Base-by-base conservation (phyloP, 2,329 filamentous ascomycete genomes). In the Ophiostoma pallidulum region DNA sequence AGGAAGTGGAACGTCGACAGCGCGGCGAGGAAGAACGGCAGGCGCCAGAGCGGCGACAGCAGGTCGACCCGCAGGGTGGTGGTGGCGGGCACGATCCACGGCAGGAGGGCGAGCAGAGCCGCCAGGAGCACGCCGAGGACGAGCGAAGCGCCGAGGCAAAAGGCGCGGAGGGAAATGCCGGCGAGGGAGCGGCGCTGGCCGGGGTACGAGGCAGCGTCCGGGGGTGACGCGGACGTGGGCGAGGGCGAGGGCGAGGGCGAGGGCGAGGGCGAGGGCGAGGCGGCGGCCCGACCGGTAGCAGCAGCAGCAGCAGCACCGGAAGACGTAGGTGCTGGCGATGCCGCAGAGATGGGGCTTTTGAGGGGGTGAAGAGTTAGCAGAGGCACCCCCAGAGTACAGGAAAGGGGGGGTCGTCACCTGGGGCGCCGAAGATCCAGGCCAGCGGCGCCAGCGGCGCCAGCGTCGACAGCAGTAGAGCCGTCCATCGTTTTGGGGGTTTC, bases 1-100 rank as follows among this genome's bases (percentile, higher is more conserved):
- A 97, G 81, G 67, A 95, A 97, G 71, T 98, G 92, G 68, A 97
- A 97, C 26, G 84, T 58, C 22, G 82, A 76, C 41, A 97, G 80
- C 13, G 80, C 70, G 44, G 69, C 68, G 41, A 84, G 59, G 68
- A 91, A 91, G 62, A 82, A 79, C 26, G 78, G 75, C 8, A 76
- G 62, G 48, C 80, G 77, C 79, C 79, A 83, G 48, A 76, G 64
- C 19, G 75, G 71, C 29, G 66, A 70, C 13, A 63, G 52, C 5
- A 67, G 68, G 48, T 62, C 56, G 36, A 62, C 14, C 12, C 71
- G 56, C 46, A 67, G 57, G 39, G 57, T 46, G 10, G 57, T 32
- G 44, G 66, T 60, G 31, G 62, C 45, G 40, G 6, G 20, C 26
- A 9, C 36, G 18, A 48, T 20, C 12, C 12, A 33, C 14, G 46